Evolutionary conservation across 257 asterid genomes (phyloP).

Genomic region (Penstemon newberryi): DNA sequence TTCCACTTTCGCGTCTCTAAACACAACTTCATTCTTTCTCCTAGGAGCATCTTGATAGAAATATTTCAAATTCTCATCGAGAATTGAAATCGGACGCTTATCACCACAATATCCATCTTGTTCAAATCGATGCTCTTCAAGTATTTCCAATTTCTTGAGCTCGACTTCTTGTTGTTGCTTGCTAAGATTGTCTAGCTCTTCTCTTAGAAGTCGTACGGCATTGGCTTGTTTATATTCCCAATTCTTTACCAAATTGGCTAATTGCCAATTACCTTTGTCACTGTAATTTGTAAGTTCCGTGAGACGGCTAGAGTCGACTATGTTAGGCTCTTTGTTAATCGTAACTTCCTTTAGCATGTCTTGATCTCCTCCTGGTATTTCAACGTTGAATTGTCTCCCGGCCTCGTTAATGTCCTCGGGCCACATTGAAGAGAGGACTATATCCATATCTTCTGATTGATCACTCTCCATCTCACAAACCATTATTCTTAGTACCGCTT

Average conservation of each 20-base stretch:
- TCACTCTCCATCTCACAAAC: slow-evolving; percentile 72
- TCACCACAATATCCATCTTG: slow-evolving; percentile 70
- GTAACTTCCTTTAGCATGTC: slow-evolving; percentile 83
- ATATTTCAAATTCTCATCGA: slow-evolving; percentile 67
- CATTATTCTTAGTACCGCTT: slow-evolving; percentile 22
- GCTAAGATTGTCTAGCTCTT: slow-evolving; percentile 79
- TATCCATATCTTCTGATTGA: slow-evolving; percentile 68
- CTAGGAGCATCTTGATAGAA: slow-evolving; percentile 54
- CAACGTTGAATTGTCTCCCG: slow-evolving; percentile 78
- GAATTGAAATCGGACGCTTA: slow-evolving; percentile 76
- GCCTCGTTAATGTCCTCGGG: slow-evolving; percentile 87
- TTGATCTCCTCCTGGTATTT: slow-evolving; percentile 68
- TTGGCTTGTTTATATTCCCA: slow-evolving; percentile 85
- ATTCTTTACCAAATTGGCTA: slow-evolving; percentile 70
- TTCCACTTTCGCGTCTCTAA: slow-evolving; percentile 49
- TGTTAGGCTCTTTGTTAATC: slow-evolving; percentile 60
- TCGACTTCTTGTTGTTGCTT: slow-evolving; percentile 84
- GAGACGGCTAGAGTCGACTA: slow-evolving; percentile 72
- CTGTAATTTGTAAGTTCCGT: slow-evolving; percentile 73
- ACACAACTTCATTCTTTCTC: slow-evolving; percentile 46
- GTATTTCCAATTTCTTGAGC: slow-evolving; percentile 83
- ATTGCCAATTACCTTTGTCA: slow-evolving; percentile 83
- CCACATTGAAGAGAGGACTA: slow-evolving; percentile 97
- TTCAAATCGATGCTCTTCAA: slow-evolving; percentile 81
- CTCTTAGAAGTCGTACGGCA: slow-evolving; percentile 73